phyloP scores from a whole-genome alignment of 176 grass and related monocot genomes.

The Oryza longistaminata region DNA sequence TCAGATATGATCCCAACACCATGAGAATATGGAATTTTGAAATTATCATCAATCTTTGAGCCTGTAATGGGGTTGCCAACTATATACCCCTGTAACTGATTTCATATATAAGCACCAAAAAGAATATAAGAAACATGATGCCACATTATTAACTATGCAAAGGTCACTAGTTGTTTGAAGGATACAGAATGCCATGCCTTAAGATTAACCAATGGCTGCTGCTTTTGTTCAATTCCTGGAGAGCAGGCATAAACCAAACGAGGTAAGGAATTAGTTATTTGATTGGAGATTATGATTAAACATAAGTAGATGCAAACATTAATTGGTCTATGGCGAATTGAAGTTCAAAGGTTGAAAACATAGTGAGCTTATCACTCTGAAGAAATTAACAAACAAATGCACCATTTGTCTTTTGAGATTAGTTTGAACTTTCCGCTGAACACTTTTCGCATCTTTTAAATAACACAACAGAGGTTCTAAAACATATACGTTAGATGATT shows the following conservation, averaged over 20 bases:
- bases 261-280: too few relatives aligned
- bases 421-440: neutral
- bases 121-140: neutral
- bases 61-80: slow-evolving; percentile 53
- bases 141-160: too few relatives aligned
- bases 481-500: too few relatives aligned
- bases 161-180: too few relatives aligned
- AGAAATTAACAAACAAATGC: too few relatives aligned
- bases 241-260: neutral
- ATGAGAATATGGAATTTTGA: slow-evolving; percentile 38
- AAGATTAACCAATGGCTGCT: slow-evolving; percentile 45
- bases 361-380: too few relatives aligned
- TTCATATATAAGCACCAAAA: neutral
- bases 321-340: neutral
- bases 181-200: slow-evolving; percentile 23
- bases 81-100: slow-evolving; percentile 47
- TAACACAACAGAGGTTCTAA: too few relatives aligned
- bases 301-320: neutral
- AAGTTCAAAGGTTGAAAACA: neutral
- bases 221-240: slow-evolving; percentile 40
- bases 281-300: neutral
- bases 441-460: neutral
- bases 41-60: slow-evolving; percentile 19
- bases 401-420: too few relatives aligned
- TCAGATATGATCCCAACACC: slow-evolving; percentile 52